Percentiles rank a stretch among this genome's conserved stretches.
These are phyloP conservation scores for Brasenia schreberi DNA, from an alignment of 164 flowering plant genomes.

Conservation along the genomic window DNA sequence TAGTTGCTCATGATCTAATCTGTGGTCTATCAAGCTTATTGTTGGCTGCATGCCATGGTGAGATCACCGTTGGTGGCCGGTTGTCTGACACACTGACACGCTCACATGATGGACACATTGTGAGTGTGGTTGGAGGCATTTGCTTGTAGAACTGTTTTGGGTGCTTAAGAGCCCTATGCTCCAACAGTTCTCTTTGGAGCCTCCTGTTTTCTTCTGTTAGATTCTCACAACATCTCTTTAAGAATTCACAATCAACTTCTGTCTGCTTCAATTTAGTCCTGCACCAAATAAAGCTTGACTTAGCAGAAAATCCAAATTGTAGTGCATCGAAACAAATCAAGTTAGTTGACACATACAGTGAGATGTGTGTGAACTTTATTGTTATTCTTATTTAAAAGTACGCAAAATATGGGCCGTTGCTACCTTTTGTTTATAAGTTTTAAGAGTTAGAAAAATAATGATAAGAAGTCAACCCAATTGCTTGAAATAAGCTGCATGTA, in stretches of 20 bases:
- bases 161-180: constrained; percentile 53
- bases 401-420: no score
- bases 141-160: constrained; percentile 70
- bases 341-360: no score
- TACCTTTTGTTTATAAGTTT: no score
- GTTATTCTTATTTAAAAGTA: no score
- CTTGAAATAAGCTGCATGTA: no score
- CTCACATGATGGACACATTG: constrained; percentile 87
- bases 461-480: no score
- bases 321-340: no score
- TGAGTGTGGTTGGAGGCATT: constrained; percentile 74
- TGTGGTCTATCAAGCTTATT: no score
- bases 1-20: no score
- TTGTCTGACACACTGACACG: constrained; percentile 19
- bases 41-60: neutral
- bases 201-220: constrained; percentile 74
- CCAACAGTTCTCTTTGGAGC: constrained; percentile 72
- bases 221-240: constrained; percentile 73
- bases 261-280: constrained; percentile 95
- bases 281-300: neutral
- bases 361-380: no score
- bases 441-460: no score
- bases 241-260: constrained; percentile 77
- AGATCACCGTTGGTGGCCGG: constrained; percentile 8
- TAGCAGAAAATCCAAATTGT: no score